Evolutionary conservation across 108 stramenopile genomes (phyloP), one percentile per base, ranked within the genome.

Genomic region (Conticribra weissflogii): DNA sequence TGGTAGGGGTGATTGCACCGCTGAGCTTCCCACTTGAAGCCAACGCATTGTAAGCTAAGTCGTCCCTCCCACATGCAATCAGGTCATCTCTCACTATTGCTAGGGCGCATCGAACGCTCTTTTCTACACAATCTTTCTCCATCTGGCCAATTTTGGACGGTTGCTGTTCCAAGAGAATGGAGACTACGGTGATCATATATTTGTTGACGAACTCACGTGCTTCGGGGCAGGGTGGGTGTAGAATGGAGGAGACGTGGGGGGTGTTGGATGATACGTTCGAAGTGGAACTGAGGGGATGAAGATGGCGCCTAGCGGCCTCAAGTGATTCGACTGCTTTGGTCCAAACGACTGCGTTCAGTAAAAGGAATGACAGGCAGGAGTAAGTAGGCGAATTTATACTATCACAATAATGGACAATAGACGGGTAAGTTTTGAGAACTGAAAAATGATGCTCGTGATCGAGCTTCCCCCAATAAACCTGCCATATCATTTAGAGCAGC

Each of bases 271-370:
- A 32, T 19, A 17, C 9, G 17, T 29, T 15, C 59, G 45, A 8
- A 15, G 73, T 21, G 1, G 69, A 24, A 22, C 0, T 0, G 46
- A 30, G 44, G 33, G 56, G 22, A n/a, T 34, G 77, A 22, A 81
- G 65, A 63, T 79, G 49, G 17, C 32, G 36, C 5, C 71, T 68
- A 1, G 84, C 86, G 29, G 51, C 41, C 48, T 87, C 82, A 36
- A 95, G 76, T 31, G 90, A 89, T 30, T 92, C 88, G 9, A 92
- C 93, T 17, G 90, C 90, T 60, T 82, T 86, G 51, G 72, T 80
- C 90, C 90, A 95, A 17, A 95, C 86, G 18, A 95, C 90, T 92
- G n/a, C n/a, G n/a, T n/a, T n/a, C n/a, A n/a, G n/a, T n/a, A n/a
- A n/a, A n/a, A n/a, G n/a, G n/a, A n/a, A n/a, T n/a, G n/a, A n/a